phyloP scores from a whole-genome alignment of 164 flowering plant genomes.

The Umbilicus rupestris region DNA sequence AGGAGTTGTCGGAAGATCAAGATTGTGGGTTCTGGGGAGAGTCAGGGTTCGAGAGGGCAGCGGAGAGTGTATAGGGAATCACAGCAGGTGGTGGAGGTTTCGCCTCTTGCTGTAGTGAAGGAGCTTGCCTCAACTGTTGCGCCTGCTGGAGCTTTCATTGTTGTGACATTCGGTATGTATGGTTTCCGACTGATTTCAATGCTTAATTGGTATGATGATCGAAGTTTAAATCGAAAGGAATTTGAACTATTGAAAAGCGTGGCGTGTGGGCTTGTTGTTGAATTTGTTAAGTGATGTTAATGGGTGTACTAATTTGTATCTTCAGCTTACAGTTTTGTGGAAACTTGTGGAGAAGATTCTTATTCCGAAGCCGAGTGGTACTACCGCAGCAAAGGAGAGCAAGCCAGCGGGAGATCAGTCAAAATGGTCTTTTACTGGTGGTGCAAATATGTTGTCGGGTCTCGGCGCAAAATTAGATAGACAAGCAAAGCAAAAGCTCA shows the following conservation, averaged over 20 bases:
- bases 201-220: no score
- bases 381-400: constrained; percentile 23
- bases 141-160: constrained; percentile 45
- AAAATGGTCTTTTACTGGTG: constrained; percentile 69
- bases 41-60: constrained; percentile 19
- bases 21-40: background rate
- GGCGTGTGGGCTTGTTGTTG: background rate
- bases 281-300: constrained; percentile 4
- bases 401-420: constrained; percentile 45
- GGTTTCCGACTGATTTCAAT: background rate
- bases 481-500: constrained; percentile 61
- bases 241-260: background rate
- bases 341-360: constrained; percentile 69
- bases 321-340: constrained; percentile 95
- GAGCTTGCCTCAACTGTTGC: constrained; percentile 34
- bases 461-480: constrained; percentile 42
- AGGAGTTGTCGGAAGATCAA: background rate
- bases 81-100: constrained; percentile 27
- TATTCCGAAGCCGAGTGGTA: constrained; percentile 33
- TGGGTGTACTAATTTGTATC: constrained; percentile 38
- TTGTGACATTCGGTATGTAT: constrained; percentile 46
- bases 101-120: constrained; percentile 23
- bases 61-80: constrained; percentile 53
- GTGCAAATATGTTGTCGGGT: constrained; percentile 61
- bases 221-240: no score